Evolutionary conservation across 768 basidiomycete genomes (phyloP).

Genomic region (Termitomyces sp.): DNA sequence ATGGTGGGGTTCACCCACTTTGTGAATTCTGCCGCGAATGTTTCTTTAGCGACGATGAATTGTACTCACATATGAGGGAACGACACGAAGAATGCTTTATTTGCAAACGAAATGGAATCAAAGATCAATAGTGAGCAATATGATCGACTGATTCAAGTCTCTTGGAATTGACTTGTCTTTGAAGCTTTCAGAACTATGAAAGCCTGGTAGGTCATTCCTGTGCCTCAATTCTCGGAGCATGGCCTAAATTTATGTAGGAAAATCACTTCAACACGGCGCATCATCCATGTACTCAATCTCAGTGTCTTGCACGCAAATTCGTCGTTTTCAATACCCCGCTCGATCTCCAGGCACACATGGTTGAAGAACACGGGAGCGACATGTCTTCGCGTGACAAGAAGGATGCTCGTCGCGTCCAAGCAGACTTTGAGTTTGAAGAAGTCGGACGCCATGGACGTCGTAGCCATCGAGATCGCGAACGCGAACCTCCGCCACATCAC

Average conservation of each 20-base stretch:
- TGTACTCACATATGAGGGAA: constrained; percentile 92
- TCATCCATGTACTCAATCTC: constrained; percentile 65
- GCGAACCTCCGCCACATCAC: constrained; percentile 26
- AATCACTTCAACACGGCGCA: constrained; percentile 72
- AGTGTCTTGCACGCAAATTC: constrained; percentile 85
- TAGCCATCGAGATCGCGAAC: constrained; percentile 38
- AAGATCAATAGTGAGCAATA: constrained; percentile 77
- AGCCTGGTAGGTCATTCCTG: constrained; percentile 47
- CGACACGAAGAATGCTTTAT: constrained; percentile 95
- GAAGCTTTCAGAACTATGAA: constrained; percentile 76
- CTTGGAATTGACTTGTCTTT: background rate
- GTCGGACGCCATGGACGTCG: constrained; percentile 36
- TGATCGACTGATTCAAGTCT: background rate
- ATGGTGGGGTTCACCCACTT: constrained; percentile 70
- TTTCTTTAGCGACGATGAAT: constrained; percentile 88
- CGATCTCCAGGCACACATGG: constrained; percentile 89
- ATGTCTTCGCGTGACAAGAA: constrained; percentile 67
- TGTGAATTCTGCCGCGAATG: constrained; percentile 92
- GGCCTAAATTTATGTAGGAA: constrained; percentile 39
- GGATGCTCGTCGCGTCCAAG: constrained; percentile 63
- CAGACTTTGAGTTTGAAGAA: constrained; percentile 63
- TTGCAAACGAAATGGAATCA: constrained; percentile 76
- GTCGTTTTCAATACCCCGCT: constrained; percentile 87
- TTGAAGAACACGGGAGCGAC: constrained; percentile 73
- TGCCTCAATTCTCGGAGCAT: background rate